Evolutionary conservation across 2,329 filamentous ascomycete genomes (phyloP), one percentile per base, ranked within the genome.

Genomic region (Massarina eburnea): DNA sequence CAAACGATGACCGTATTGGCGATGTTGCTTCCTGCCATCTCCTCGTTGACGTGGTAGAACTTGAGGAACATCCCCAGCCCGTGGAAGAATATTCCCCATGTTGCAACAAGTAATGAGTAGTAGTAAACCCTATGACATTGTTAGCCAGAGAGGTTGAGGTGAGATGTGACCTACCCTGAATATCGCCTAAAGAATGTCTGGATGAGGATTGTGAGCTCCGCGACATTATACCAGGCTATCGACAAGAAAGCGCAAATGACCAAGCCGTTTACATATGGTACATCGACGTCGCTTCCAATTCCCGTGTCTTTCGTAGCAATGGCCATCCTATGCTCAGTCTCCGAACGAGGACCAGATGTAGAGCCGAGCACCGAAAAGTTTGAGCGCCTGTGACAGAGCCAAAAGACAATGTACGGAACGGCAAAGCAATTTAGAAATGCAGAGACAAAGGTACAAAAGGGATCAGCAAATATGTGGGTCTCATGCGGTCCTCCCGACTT

Each of bases 31-130:
- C 27, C 29, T 12, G 24, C 10, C 14, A 39, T 41, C 17, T 35
- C 27, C n/a, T 49, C 39, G 8, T 39, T 32, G 33, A 51, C 42
- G 27, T 45, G 49, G 29, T 41, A 51, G 44, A 46, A 51, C n/a
- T 51, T 55, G 32, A 55, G 38, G 34, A 51, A 46, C 36, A 47
- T 49, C 21, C 49, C 45, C 14, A 51, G n/a, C 17, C 30, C 44
- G 15, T 55, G 47, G 20, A 49, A 34, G 29, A 51, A 44, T 26
- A 55, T 48, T n/a, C 46, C 52, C 32, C 42, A 43, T 14, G 44
- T 52, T 12, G 49, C 43, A 10, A 52, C 39, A 8, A 49, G 29
- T 3, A 55, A 35, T 7, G 41, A 42, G 26, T 44, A 55, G 41
- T 50, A 55, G 38, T 55, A 55, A 27, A 50, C 45, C 7, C 27